phyloP scores from a whole-genome alignment of 116 monocot species.

The Zostera marina region DNA sequence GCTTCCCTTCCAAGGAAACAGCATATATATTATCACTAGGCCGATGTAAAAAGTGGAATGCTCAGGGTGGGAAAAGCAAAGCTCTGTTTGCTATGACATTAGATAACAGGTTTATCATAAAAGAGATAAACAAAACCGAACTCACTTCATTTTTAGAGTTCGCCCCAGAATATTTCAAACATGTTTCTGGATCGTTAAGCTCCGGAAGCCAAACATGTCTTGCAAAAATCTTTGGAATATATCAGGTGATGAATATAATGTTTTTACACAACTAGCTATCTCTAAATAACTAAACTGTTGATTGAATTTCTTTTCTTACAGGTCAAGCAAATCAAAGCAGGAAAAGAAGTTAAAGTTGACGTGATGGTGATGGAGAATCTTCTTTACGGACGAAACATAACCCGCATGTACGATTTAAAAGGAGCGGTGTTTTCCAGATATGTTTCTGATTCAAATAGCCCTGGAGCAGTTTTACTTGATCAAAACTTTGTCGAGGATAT shows the following conservation, averaged over 20 bases:
- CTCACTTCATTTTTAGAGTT: slow-evolving; percentile 87
- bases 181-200: slow-evolving; percentile 41
- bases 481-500: slow-evolving; percentile 87
- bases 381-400: slow-evolving; percentile 48
- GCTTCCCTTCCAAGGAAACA: slow-evolving; percentile 60
- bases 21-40: slow-evolving; percentile 70
- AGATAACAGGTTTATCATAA: slow-evolving; percentile 95
- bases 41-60: slow-evolving; percentile 95
- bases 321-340: not conserved
- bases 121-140: slow-evolving; percentile 88
- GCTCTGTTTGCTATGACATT: slow-evolving; percentile 87
- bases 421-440: slow-evolving; percentile 69
- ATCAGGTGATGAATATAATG: slow-evolving; percentile 36
- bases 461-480: slow-evolving; percentile 45
- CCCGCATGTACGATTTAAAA: slow-evolving; percentile 86
- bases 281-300: not conserved
- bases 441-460: slow-evolving; percentile 27
- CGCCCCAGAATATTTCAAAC: slow-evolving; percentile 77
- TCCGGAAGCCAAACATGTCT: slow-evolving; percentile 92
- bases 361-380: slow-evolving; percentile 94
- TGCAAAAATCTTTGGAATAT: slow-evolving; percentile 89
- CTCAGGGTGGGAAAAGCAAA: slow-evolving; percentile 95
- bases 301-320: not conserved
- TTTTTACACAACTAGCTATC: too few relatives aligned
- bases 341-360: slow-evolving; percentile 27